Percentiles rank a stretch among this genome's conserved stretches.
Evolutionary conservation across 331 rosid species (phyloP).

Genomic region (Phaseolus coccineus): DNA sequence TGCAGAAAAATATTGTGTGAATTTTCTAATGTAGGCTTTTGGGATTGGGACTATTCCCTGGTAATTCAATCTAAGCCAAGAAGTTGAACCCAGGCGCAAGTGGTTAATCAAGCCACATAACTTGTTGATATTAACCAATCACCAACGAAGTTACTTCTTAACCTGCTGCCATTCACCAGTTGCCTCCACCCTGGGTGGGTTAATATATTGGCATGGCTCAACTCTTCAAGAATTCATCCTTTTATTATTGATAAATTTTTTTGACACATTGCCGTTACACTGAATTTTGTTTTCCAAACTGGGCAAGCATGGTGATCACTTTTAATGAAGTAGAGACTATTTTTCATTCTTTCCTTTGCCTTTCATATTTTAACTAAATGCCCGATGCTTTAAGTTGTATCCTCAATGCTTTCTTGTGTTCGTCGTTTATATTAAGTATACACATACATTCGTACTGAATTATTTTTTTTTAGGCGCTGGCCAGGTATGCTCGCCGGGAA

Average conservation of each 20-base stretch:
- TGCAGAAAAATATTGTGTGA: conserved; percentile 17
- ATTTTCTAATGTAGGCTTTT: conserved; percentile 33
- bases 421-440: conserved; percentile 2
- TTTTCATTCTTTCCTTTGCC: conserved; percentile 22
- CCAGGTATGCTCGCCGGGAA: conserved; percentile 88
- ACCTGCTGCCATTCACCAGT: neutral
- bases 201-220: conserved; percentile 30
- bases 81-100: conserved; percentile 24
- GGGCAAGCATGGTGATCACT: conserved; percentile 7
- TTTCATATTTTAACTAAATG: conserved; percentile 9
- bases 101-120: conserved; percentile 33
- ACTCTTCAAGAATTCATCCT: conserved; percentile 18
- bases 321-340: conserved; percentile 24
- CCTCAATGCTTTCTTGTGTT: neutral
- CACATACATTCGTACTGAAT: conserved; percentile 37
- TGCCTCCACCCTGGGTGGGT: conserved; percentile 11
- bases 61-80: conserved; percentile 24
- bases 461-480: conserved; percentile 70
- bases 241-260: conserved; percentile 8
- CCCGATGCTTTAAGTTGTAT: conserved; percentile 28
- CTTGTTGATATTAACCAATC: conserved; percentile 8
- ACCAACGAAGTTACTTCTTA: conserved; percentile 6
- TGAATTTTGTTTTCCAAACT: conserved; percentile 27
- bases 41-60: conserved; percentile 22
- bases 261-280: neutral